Percentiles rank a stretch among this genome's conserved stretches.
Evolutionary conservation across 2,329 filamentous ascomycete species (phyloP).

Genomic region (Cryphonectria japonica): DNA sequence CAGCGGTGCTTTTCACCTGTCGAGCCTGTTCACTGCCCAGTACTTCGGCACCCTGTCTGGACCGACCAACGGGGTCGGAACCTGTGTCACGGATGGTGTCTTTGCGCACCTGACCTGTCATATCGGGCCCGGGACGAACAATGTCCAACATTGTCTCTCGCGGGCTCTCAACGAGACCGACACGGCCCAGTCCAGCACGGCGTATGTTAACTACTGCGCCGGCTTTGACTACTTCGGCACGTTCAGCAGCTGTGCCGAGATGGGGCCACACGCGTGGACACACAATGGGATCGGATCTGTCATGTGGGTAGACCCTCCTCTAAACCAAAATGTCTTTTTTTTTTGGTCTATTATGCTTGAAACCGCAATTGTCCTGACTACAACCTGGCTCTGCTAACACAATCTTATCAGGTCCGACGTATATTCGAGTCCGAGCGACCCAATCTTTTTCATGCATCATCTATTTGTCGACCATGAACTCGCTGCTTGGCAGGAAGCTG

Average conservation of each 20-base stretch:
- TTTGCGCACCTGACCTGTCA: conserved; percentile 17
- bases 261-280: conserved; percentile 16
- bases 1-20: conserved; percentile 14
- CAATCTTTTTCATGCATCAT: conserved; percentile 22
- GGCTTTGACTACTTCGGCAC: background rate
- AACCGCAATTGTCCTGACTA: background rate
- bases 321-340: background rate
- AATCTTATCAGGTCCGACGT: conserved; percentile 8
- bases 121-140: conserved; percentile 14
- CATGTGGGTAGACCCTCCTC: conserved; percentile 2
- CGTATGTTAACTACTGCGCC: conserved; percentile 9
- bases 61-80: background rate
- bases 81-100: conserved; percentile 15
- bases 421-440: conserved; percentile 12
- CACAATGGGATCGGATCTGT: conserved; percentile 22
- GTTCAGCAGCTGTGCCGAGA: conserved; percentile 12
- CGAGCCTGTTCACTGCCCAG: conserved; percentile 13
- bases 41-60: conserved; percentile 16
- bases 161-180: conserved; percentile 13
- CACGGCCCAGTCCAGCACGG: conserved; percentile 1
- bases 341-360: background rate
- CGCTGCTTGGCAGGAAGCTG: conserved; percentile 18
- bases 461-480: conserved; percentile 16
- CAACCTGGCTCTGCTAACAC: background rate
- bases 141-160: conserved; percentile 15